phyloP scores from a whole-genome alignment of 2,329 filamentous ascomycete species.

The Biscogniauxia marginata region DNA sequence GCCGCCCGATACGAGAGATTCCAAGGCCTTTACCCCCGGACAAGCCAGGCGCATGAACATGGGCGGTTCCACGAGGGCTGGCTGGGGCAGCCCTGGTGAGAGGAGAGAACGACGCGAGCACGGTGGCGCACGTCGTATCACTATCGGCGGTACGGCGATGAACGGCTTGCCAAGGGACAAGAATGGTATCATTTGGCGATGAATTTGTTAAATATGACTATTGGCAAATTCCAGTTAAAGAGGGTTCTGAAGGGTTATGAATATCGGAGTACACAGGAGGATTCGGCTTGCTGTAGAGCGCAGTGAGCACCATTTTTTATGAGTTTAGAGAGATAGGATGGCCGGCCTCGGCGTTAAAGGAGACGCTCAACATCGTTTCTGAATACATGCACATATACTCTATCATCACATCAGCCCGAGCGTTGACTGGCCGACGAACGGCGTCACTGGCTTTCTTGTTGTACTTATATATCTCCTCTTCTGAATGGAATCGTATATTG shows the following conservation, averaged over 20 bases:
- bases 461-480: not conserved
- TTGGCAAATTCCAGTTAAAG: not conserved
- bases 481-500: too few relatives aligned
- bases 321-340: not conserved
- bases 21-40: slow-evolving; percentile 48
- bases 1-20: slow-evolving; percentile 39
- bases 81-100: slow-evolving; percentile 21
- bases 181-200: slow-evolving; percentile 23
- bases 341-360: not conserved
- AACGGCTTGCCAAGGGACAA: slow-evolving; percentile 17
- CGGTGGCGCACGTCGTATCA: slow-evolving; percentile 40
- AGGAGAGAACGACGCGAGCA: slow-evolving; percentile 15
- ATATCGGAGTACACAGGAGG: not conserved
- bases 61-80: slow-evolving; percentile 29
- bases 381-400: not conserved
- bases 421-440: not conserved
- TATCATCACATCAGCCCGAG: not conserved
- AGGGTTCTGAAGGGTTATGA: not conserved
- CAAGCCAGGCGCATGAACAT: slow-evolving; percentile 60
- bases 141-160: slow-evolving; percentile 40
- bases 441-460: not conserved
- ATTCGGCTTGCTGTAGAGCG: not conserved
- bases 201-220: slow-evolving; percentile 5
- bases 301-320: not conserved
- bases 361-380: not conserved